These are phyloP conservation scores for Cadophora sp. DNA, from an alignment of 2,329 filamentous ascomycete genomes.

Conservation along the genomic window DNA sequence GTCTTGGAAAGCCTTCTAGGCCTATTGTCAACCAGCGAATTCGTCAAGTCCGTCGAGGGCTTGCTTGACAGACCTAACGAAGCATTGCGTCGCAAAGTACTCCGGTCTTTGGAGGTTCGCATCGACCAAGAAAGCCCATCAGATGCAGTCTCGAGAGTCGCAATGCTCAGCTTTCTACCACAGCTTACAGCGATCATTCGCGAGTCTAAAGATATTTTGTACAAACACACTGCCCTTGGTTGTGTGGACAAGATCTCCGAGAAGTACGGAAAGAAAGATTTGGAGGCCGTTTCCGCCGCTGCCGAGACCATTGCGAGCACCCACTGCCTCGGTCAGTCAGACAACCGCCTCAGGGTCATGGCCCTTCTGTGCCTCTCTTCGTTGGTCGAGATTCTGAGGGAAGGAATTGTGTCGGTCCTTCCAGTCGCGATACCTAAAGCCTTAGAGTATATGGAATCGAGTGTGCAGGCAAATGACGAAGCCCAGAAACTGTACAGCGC, in stretches of 20 bases:
- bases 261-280: conserved; percentile 93
- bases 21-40: conserved; percentile 84
- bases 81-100: conserved; percentile 78
- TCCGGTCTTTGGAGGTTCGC: conserved; percentile 80
- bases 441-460: conserved; percentile 73
- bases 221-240: conserved; percentile 84
- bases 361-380: conserved; percentile 90
- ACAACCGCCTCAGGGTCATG: conserved; percentile 78
- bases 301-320: conserved; percentile 79
- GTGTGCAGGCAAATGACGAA: conserved; percentile 57
- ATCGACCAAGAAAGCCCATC: conserved; percentile 76
- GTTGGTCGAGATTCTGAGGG: conserved; percentile 84
- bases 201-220: conserved; percentile 72
- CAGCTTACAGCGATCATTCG: conserved; percentile 79
- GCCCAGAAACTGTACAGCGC: conserved; percentile 79
- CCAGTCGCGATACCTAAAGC: conserved; percentile 77
- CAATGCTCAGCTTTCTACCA: conserved; percentile 79
- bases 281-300: conserved; percentile 75
- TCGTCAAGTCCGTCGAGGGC: conserved; percentile 85
- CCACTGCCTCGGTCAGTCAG: conserved; percentile 76
- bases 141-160: conserved; percentile 70
- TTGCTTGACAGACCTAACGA: conserved; percentile 79
- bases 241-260: conserved; percentile 94
- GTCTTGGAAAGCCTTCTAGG: conserved; percentile 82
- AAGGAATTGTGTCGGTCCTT: conserved; percentile 83